Evolutionary conservation across 331 rosid species (phyloP), one percentile per base, ranked within the genome.

Genomic region (Saraca asoca): DNA sequence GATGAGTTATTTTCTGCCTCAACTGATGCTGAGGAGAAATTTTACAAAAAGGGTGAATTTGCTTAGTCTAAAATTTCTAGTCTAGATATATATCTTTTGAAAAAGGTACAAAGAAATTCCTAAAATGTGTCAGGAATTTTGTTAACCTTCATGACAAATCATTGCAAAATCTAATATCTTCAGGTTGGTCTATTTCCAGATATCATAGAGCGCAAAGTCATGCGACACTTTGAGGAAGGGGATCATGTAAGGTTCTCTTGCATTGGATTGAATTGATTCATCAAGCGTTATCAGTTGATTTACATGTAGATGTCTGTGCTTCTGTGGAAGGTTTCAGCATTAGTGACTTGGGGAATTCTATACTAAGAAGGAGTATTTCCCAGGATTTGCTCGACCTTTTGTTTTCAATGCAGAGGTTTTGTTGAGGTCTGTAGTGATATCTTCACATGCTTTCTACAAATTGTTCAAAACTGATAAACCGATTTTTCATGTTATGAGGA

Each of bases 121-220:
- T 71, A 12, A 58, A 60, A 24, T 24, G 31, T 24, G 31, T 24
- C 3, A n/a, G 31, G 14, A 52, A 51, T 68, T 54, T 58, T 29
- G n/a, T 68, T 51, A 3, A 70, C 19, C 13, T 39, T 68, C 17
- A 6, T 5, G 51, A 35, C 10, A 63, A 67, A 62, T 41, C 59
- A 55, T 45, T 60, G 67, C 72, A 65, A 48, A n/a, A 65, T 71
- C 69, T 77, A 69, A 56, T 71, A 5, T 52, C 79, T 71, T 76
- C 79, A 93, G 96, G 98, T 93, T 79, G 98, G 98, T 72, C 46
- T 93, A 68, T 93, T 93, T 85, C 98, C 98, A 52, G 98, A 93
- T 87, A 75, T 93, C 63, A 16, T 93, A 69, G 98, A 93, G 81
- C 87, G 91, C 77, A 93, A 90, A 73, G 95, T 90, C 74, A 76